phyloP scores from a whole-genome alignment of 2,329 filamentous ascomycete genomes.

The Thelonectria blattea region DNA sequence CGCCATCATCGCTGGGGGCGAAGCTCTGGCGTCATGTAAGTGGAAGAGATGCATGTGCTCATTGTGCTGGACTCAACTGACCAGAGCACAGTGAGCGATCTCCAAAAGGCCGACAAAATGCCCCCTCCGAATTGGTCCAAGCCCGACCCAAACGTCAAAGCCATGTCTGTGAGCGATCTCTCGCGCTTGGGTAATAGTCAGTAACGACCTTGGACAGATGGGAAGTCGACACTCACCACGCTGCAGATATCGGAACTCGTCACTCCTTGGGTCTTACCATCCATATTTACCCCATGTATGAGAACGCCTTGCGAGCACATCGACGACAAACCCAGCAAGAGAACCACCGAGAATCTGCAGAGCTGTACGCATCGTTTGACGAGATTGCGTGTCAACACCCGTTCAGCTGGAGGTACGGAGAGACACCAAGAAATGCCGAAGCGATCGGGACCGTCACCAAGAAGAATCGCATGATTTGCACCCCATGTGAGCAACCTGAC shows the following conservation, averaged over 20 bases:
- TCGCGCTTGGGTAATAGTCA: conserved; percentile 42
- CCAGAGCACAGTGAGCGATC: conserved; percentile 39
- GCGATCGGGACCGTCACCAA: conserved; percentile 59
- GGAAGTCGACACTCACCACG: conserved; percentile 5
- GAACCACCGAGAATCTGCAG: conserved; percentile 65
- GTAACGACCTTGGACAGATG: neutral
- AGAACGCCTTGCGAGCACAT: conserved; percentile 66
- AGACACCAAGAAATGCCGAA: conserved; percentile 50
- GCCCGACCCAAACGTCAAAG: conserved; percentile 51
- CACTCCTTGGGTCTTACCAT: conserved; percentile 68
- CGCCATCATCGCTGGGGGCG: conserved; percentile 67
- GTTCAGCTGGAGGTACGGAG: conserved; percentile 64
- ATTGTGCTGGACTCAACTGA: fast-evolving
- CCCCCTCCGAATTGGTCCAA: conserved; percentile 67
- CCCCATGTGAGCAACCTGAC: conserved; percentile 58
- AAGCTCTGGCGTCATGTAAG: conserved; percentile 65
- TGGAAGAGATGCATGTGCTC: neutral
- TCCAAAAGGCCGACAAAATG: conserved; percentile 39
- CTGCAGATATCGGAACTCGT: conserved; percentile 57
- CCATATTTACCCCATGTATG: conserved; percentile 71
- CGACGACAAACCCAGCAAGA: conserved; percentile 58
- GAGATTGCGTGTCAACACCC: conserved; percentile 58
- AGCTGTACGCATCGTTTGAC: conserved; percentile 67
- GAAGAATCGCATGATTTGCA: conserved; percentile 71
- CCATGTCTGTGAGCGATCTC: conserved; percentile 54